phyloP scores from a whole-genome alignment of 805 yeast species.

The Yamadazyma ubonensis region DNA sequence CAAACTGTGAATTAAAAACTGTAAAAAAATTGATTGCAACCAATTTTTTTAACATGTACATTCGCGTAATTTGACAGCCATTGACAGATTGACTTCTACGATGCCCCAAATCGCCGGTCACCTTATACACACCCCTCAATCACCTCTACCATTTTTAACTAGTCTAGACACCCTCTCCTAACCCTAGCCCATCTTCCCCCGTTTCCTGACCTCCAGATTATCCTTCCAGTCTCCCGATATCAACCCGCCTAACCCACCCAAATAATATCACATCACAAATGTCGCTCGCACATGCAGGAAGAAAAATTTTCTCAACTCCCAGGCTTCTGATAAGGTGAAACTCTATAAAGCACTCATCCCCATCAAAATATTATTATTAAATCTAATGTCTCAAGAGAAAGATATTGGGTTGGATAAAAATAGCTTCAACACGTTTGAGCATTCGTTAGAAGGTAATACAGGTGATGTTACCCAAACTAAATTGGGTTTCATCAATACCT shows the following conservation, averaged over 20 bases:
- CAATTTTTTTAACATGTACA: too few species aligned
- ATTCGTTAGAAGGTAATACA: constrained; percentile 17
- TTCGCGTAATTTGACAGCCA: too few species aligned
- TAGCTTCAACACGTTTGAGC: constrained; percentile 6
- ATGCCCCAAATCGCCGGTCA: too few species aligned
- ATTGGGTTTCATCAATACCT: constrained; percentile 28
- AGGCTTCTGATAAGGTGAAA: constrained; percentile 3
- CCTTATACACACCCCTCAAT: too few species aligned
- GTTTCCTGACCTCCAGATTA: too few species aligned
- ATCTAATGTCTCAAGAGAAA: constrained; percentile 8
- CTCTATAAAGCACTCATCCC: constrained; percentile 1
- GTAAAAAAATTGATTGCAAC: too few species aligned
- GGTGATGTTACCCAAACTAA: constrained; percentile 25
- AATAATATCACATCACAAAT: constrained; percentile 1
- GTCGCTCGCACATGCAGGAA: constrained; percentile 1
- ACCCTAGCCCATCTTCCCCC: too few species aligned
- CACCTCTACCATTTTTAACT: too few species aligned
- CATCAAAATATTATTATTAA: background rate
- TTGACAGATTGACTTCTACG: too few species aligned
- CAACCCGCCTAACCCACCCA: background rate
- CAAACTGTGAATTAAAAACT: too few species aligned
- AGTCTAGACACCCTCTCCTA: too few species aligned
- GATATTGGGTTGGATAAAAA: constrained; percentile 10
- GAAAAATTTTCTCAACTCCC: background rate
- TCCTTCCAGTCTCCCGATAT: background rate